Conservation (phyloP, 2,329 filamentous ascomycete genomes). For the Massarina eburnea region DNA sequence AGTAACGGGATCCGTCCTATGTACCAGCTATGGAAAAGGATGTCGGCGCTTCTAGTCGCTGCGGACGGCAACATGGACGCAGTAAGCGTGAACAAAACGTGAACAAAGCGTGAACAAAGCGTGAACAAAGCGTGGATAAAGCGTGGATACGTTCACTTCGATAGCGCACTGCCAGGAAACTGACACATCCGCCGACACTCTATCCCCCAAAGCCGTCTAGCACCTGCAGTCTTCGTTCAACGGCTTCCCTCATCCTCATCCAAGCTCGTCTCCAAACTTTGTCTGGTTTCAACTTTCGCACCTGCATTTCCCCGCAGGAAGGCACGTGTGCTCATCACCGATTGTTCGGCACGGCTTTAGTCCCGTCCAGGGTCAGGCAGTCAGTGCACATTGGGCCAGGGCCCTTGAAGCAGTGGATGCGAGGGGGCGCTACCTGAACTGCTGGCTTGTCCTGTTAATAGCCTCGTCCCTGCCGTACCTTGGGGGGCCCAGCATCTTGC, state of each 20-base stretch:
- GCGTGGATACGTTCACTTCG: not conserved
- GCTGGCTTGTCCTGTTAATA: conserved; percentile 42
- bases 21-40: not conserved
- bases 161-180: not conserved
- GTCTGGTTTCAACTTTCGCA: conserved; percentile 31
- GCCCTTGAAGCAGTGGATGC: conserved; percentile 13
- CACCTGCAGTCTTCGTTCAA: conserved; percentile 14
- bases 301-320: conserved; percentile 39
- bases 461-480: conserved; percentile 36
- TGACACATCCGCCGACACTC: conserved; percentile 2
- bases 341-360: conserved; percentile 27
- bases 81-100: not conserved
- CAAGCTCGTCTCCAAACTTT: conserved; percentile 25
- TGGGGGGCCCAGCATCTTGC: conserved; percentile 21
- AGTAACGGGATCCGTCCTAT: not conserved
- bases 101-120: no score
- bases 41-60: conserved; percentile 4
- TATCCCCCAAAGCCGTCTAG: conserved; percentile 1
- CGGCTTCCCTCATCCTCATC: conserved; percentile 13
- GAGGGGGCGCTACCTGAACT: conserved; percentile 32
- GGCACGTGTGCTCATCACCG: conserved; percentile 39
- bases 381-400: conserved; percentile 5
- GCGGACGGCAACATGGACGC: no score
- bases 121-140: no score
- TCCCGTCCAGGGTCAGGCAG: conserved; percentile 13